A percentile compares a stretch with the other conserved stretches of the same genome.
These are phyloP conservation scores for Amanita exitialis DNA, from an alignment of 768 basidiomycete species.

Conservation along the genomic window DNA sequence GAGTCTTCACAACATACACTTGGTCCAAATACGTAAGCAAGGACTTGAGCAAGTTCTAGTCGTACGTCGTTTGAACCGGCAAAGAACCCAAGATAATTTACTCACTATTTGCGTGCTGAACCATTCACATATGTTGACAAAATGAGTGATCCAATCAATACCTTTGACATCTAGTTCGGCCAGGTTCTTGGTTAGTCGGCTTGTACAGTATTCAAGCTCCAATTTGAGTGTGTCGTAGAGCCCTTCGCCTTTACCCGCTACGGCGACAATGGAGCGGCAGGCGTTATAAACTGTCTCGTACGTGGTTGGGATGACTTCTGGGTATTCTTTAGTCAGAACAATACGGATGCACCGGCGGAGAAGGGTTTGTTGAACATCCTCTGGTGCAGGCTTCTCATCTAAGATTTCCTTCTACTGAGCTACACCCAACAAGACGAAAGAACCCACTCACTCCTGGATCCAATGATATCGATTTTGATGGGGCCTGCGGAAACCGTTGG, in stretches of 20 bases:
- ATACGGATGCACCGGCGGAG: slow-evolving; percentile 27
- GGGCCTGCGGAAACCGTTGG: slow-evolving; percentile 20
- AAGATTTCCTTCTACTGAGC: not conserved
- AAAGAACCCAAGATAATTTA: slow-evolving; percentile 5
- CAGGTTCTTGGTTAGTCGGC: slow-evolving; percentile 30
- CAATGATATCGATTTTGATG: slow-evolving; percentile 37
- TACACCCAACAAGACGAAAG: not conserved
- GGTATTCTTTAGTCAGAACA: slow-evolving; percentile 27
- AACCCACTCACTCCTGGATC: slow-evolving; percentile 26
- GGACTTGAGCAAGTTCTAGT: slow-evolving; percentile 47
- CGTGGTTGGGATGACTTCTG: slow-evolving; percentile 29
- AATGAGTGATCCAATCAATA: slow-evolving; percentile 46
- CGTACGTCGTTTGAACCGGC: not conserved
- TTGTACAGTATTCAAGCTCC: slow-evolving; percentile 49
- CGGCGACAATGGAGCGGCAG: slow-evolving; percentile 45
- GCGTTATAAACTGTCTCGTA: slow-evolving; percentile 48
- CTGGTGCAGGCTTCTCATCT: slow-evolving; percentile 13
- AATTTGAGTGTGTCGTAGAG: slow-evolving; percentile 49
- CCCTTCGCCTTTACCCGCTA: slow-evolving; percentile 42
- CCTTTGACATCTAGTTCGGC: slow-evolving; percentile 16
- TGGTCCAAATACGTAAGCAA: slow-evolving; percentile 68
- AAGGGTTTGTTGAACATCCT: slow-evolving; percentile 19
- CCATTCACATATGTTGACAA: slow-evolving; percentile 50
- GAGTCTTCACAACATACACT: slow-evolving; percentile 39
- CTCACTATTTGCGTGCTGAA: slow-evolving; percentile 58